Percentiles rank a stretch among this genome's conserved stretches.
Conservation (phyloP, 129 eudicot genomes). For the Calendula officinalis region DNA sequence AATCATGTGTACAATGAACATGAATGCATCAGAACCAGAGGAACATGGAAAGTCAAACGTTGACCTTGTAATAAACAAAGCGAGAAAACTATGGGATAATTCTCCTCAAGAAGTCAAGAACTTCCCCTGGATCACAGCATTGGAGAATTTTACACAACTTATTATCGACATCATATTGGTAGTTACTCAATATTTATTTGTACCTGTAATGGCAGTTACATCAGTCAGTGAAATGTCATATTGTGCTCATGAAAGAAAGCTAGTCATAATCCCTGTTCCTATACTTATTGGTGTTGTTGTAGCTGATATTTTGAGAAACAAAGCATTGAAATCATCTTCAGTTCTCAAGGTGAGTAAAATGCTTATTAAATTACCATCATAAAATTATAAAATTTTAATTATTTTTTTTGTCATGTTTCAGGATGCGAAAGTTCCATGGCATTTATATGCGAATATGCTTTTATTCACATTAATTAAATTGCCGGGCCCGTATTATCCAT, state of each 20-base stretch:
- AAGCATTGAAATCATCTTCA: conserved; percentile 72
- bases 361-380: not conserved
- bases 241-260: conserved; percentile 80
- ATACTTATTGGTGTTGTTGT: conserved; percentile 63
- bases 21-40: conserved; percentile 64
- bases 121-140: conserved; percentile 75
- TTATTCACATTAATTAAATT: conserved; percentile 74
- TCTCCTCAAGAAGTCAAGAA: conserved; percentile 70
- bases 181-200: conserved; percentile 54
- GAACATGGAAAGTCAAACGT: conserved; percentile 44
- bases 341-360: conserved; percentile 57
- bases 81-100: conserved; percentile 61
- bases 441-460: conserved; percentile 48
- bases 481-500: conserved; percentile 89
- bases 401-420: conserved; percentile 3
- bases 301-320: conserved; percentile 56
- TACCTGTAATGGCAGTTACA: conserved; percentile 65
- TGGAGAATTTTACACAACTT: conserved; percentile 71
- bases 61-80: conserved; percentile 49
- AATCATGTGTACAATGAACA: conserved; percentile 45
- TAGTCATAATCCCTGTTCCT: conserved; percentile 56
- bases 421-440: conserved; percentile 54
- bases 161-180: conserved; percentile 57
- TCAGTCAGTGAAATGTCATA: conserved; percentile 85
- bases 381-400: not conserved